These are phyloP conservation scores for Lepiota subincarnata DNA, from an alignment of 768 basidiomycete species.

Conservation along the genomic window DNA sequence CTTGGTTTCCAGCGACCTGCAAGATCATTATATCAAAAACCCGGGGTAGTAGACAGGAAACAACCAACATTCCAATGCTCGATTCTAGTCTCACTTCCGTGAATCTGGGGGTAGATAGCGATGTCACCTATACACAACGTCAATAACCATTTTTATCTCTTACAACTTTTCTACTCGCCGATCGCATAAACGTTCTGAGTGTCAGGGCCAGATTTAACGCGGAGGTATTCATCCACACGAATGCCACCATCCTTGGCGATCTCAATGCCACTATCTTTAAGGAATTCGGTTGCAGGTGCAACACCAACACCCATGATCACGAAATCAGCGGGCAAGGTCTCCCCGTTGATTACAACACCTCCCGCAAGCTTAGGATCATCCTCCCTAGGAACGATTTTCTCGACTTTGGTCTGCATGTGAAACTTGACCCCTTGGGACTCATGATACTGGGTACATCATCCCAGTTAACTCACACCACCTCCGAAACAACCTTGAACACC, in stretches of 20 bases:
- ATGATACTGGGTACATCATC: slow-evolving; percentile 52
- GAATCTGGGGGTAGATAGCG: slow-evolving; percentile 67
- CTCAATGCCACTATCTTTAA: slow-evolving; percentile 64
- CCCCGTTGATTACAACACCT: slow-evolving; percentile 62
- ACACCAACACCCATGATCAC: slow-evolving; percentile 88
- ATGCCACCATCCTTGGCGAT: slow-evolving; percentile 77
- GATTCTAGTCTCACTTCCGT: slow-evolving; percentile 54
- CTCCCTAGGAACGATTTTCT: slow-evolving; percentile 58
- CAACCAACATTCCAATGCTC: slow-evolving; percentile 87
- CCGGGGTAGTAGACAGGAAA: background rate
- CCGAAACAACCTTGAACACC: background rate
- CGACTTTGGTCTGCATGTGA: slow-evolving; percentile 68
- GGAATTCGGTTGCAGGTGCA: slow-evolving; percentile 72
- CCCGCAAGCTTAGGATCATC: slow-evolving; percentile 51
- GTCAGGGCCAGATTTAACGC: slow-evolving; percentile 44
- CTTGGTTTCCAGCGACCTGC: slow-evolving; percentile 82
- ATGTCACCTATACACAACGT: slow-evolving; percentile 56
- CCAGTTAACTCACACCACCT: background rate
- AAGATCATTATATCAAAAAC: background rate
- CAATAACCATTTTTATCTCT: background rate
- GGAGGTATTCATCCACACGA: slow-evolving; percentile 69
- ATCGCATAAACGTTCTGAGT: slow-evolving; percentile 63
- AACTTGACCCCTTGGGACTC: slow-evolving; percentile 83
- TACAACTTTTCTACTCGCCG: slow-evolving; percentile 32
- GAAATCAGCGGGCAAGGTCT: slow-evolving; percentile 66